Evolutionary conservation across 192 early-diverging fungal species (phyloP).

Genomic region (Coemansia nantahalensis): DNA sequence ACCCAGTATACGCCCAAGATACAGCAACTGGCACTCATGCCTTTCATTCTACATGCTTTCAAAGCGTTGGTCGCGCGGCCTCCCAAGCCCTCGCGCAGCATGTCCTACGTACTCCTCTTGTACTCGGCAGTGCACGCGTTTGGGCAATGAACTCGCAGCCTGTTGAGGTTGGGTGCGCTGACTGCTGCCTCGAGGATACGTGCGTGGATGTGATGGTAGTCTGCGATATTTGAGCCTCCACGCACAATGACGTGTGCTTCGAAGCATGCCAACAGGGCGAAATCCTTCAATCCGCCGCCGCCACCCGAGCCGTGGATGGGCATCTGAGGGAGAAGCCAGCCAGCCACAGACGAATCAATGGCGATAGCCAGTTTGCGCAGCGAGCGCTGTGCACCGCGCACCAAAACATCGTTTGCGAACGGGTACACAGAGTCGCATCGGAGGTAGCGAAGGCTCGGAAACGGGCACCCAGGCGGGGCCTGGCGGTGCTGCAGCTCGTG

Average conservation of each 20-base stretch:
- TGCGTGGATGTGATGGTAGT: no score
- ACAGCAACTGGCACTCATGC: no score
- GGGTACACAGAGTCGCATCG: constrained; percentile 21
- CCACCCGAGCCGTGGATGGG: neutral
- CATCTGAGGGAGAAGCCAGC: constrained; percentile 11
- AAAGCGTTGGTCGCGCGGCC: no score
- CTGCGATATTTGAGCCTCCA: no score
- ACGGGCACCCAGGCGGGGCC: neutral
- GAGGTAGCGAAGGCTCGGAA: constrained; percentile 17
- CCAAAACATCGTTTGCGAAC: constrained; percentile 18
- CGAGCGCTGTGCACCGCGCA: constrained; percentile 4
- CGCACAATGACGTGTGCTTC: constrained; percentile 22
- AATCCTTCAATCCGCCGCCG: constrained; percentile 1
- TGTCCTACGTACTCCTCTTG: no score
- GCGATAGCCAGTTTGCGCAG: constrained; percentile 14
- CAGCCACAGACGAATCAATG: constrained; percentile 2
- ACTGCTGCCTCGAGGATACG: no score
- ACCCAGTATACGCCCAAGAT: no score
- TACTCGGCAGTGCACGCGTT: no score
- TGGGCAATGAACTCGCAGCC: no score
- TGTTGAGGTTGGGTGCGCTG: no score
- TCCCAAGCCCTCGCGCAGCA: no score
- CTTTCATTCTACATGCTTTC: no score
- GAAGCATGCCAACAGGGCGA: constrained; percentile 4
- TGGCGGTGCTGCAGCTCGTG: neutral